These are phyloP conservation scores for Populus hybrid DNA, from an alignment of 441 rosid genomes.

Conservation along the genomic window DNA sequence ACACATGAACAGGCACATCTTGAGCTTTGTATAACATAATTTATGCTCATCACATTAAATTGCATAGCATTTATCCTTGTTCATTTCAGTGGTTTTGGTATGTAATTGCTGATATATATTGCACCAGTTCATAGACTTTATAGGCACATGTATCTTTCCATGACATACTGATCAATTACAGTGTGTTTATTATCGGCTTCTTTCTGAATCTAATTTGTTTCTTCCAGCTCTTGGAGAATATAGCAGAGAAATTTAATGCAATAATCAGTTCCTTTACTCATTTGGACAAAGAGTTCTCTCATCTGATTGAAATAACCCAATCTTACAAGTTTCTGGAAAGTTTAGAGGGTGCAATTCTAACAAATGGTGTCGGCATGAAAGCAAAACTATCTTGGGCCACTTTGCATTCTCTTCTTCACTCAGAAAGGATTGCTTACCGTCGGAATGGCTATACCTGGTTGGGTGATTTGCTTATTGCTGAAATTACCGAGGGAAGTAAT, in stretches of 20 bases:
- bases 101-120: neutral
- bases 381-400: constrained; percentile 84
- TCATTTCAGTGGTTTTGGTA: neutral
- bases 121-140: neutral
- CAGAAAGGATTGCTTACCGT: constrained; percentile 74
- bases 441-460: constrained; percentile 96
- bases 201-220: constrained; percentile 17
- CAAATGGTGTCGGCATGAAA: constrained; percentile 48
- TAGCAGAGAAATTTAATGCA: constrained; percentile 76
- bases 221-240: constrained; percentile 82
- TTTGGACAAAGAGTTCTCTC: constrained; percentile 85
- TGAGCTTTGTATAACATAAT: neutral
- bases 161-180: neutral
- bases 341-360: constrained; percentile 38
- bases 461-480: constrained; percentile 89
- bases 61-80: neutral
- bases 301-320: constrained; percentile 73
- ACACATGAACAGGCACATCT: neutral
- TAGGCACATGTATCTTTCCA: neutral
- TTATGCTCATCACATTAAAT: neutral
- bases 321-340: constrained; percentile 65
- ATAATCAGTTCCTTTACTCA: constrained; percentile 86
- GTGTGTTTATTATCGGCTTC: neutral
- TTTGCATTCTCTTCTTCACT: constrained; percentile 97
- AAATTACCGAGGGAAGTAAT: constrained; percentile 73